phyloP scores from a whole-genome alignment of 1,284 basidiomycete species.

The Cutaneotrichosporon mucoides region DNA sequence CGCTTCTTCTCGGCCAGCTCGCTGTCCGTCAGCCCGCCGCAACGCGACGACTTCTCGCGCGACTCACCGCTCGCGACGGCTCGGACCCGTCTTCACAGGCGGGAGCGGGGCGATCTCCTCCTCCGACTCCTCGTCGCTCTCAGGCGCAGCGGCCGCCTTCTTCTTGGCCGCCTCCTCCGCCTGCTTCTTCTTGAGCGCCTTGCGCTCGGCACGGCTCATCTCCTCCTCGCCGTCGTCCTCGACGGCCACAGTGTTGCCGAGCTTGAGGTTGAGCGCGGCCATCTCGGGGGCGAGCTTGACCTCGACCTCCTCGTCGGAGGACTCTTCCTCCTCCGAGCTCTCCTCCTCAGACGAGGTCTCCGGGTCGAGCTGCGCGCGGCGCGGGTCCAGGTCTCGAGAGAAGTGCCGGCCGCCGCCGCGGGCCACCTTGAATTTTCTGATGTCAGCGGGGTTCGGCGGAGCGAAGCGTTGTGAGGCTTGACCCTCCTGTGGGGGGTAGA shows the following conservation, averaged over 20 bases:
- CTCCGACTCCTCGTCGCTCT: slow-evolving; percentile 55
- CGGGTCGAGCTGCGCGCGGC: slow-evolving; percentile 19
- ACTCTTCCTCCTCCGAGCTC: slow-evolving; percentile 27
- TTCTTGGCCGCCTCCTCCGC: slow-evolving; percentile 48
- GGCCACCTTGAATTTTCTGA: slow-evolving; percentile 70
- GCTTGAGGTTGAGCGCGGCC: slow-evolving; percentile 44
- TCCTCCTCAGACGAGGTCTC: slow-evolving; percentile 33
- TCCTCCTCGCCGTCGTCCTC: slow-evolving; percentile 51
- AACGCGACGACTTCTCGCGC: not conserved
- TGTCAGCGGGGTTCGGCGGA: not conserved
- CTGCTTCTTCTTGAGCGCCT: slow-evolving; percentile 67
- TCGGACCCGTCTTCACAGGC: slow-evolving; percentile 50
- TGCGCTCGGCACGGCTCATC: slow-evolving; percentile 61
- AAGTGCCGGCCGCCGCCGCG: slow-evolving; percentile 81
- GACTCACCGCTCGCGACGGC: slow-evolving; percentile 64
- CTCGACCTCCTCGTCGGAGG: slow-evolving; percentile 17
- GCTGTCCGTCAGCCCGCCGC: slow-evolving; percentile 49
- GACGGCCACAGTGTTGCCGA: slow-evolving; percentile 44
- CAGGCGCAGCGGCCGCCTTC: slow-evolving; percentile 32
- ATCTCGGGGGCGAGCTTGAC: slow-evolving; percentile 45
- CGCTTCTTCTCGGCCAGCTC: slow-evolving; percentile 82
- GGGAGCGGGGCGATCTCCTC: slow-evolving; percentile 42
- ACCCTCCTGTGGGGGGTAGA: too few species aligned
- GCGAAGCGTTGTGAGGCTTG: not conserved
- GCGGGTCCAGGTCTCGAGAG: slow-evolving; percentile 55